phyloP scores from a whole-genome alignment of 306 rosid genomes.

The Trifolium subterraneum region DNA sequence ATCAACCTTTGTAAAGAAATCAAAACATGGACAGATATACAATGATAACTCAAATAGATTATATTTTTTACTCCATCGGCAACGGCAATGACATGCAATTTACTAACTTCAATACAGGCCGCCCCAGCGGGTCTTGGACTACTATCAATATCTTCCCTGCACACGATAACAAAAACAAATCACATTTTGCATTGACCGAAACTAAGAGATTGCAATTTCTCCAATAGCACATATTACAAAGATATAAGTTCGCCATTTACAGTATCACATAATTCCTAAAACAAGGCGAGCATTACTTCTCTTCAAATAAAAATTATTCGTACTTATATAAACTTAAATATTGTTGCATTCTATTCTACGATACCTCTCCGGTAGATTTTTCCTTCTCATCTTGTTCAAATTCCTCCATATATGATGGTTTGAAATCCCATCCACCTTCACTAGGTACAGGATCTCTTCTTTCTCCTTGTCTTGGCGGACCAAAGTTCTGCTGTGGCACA shows the following conservation, averaged over 20 bases:
- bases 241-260: neutral
- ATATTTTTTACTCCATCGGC: neutral
- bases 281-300: conserved; percentile 8
- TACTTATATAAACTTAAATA: neutral
- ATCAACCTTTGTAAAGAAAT: conserved; percentile 26
- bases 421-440: conserved; percentile 46
- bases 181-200: conserved; percentile 29
- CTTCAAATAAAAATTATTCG: neutral
- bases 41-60: neutral
- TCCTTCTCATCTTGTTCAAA: conserved; percentile 48
- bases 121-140: conserved; percentile 22
- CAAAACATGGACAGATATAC: conserved; percentile 6
- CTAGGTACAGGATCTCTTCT: conserved; percentile 52
- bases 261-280: neutral
- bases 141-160: conserved; percentile 65
- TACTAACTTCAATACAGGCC: conserved; percentile 9
- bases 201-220: neutral
- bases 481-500: conserved; percentile 51
- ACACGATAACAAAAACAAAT: conserved; percentile 35
- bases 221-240: conserved; percentile 6
- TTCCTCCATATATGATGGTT: conserved; percentile 63
- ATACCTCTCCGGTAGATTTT: conserved; percentile 46
- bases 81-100: conserved; percentile 9
- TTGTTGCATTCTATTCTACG: neutral
- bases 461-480: conserved; percentile 56